Evolutionary conservation across 2,329 filamentous ascomycete species (phyloP).

Genomic region (Diaporthe australafricana): DNA sequence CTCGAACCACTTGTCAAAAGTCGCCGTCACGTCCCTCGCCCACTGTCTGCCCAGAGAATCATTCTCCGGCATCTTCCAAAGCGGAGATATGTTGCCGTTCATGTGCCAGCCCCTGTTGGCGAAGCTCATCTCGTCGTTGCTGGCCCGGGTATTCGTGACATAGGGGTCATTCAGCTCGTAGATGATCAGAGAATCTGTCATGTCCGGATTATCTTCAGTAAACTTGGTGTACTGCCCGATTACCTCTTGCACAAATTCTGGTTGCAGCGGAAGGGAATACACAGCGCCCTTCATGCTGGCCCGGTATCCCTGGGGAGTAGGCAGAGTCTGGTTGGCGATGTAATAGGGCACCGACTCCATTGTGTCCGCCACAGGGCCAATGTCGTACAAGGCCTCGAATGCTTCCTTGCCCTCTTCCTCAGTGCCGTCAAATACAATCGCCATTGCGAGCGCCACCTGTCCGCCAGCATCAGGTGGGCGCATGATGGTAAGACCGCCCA

Average conservation of each 20-base stretch:
- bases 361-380: background rate
- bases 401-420: background rate
- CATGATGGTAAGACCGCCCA: background rate
- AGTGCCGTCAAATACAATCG: background rate
- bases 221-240: background rate
- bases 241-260: background rate
- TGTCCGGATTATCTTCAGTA: background rate
- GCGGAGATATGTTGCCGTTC: conserved; percentile 2
- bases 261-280: background rate
- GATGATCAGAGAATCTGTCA: background rate
- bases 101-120: conserved; percentile 12
- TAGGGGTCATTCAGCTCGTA: conserved; percentile 49
- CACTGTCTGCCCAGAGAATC: conserved; percentile 8
- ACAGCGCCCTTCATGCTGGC: conserved; percentile 5
- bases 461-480: background rate
- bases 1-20: conserved; percentile 10
- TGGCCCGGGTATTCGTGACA: conserved; percentile 54
- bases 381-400: background rate
- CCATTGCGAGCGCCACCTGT: background rate
- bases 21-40: background rate
- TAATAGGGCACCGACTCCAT: background rate
- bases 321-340: background rate
- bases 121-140: conserved; percentile 49
- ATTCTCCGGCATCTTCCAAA: background rate
- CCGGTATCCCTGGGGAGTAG: background rate